Conservation (phyloP, 2,329 filamentous ascomycete species). For the Cladobotryum mycophilum region DNA sequence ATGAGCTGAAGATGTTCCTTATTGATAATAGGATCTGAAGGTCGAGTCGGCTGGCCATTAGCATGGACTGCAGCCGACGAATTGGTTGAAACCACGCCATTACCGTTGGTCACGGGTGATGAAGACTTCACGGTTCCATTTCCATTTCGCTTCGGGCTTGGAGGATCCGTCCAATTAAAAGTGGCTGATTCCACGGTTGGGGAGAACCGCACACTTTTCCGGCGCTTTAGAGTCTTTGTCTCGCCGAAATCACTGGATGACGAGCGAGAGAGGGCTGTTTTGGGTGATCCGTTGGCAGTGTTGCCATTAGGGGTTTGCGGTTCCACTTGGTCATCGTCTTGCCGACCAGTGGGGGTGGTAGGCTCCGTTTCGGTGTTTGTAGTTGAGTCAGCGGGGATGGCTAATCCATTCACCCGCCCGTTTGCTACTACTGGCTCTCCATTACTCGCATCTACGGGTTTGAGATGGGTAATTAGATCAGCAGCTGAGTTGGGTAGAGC, state of each 20-base stretch:
- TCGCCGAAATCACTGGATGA: slow-evolving; percentile 18
- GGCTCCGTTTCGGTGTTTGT: background rate
- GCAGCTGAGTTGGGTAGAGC: slow-evolving; percentile 49
- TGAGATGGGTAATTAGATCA: slow-evolving; percentile 1
- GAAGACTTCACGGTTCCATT: slow-evolving; percentile 16
- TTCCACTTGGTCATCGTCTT: slow-evolving; percentile 7
- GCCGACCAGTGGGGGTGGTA: background rate
- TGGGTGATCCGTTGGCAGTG: slow-evolving; percentile 3
- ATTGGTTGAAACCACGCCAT: slow-evolving; percentile 7
- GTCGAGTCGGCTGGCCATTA: background rate
- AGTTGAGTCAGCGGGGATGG: background rate
- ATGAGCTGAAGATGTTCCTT: slow-evolving; percentile 88
- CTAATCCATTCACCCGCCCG: background rate
- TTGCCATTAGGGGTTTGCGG: slow-evolving; percentile 10
- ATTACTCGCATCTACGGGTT: background rate
- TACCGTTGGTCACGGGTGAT: slow-evolving; percentile 15
- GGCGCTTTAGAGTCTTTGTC: slow-evolving; percentile 30
- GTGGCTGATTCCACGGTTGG: slow-evolving; percentile 60
- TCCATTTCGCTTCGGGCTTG: slow-evolving; percentile 35
- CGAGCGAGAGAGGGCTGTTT: slow-evolving; percentile 8
- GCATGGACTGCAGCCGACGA: slow-evolving; percentile 2
- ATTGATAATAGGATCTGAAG: slow-evolving; percentile 32
- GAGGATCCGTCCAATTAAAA: slow-evolving; percentile 47
- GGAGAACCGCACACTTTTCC: slow-evolving; percentile 66
- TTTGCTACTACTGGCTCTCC: background rate